phyloP scores from a whole-genome alignment of 2,329 filamentous ascomycete genomes.

The Claviceps cyperi region DNA sequence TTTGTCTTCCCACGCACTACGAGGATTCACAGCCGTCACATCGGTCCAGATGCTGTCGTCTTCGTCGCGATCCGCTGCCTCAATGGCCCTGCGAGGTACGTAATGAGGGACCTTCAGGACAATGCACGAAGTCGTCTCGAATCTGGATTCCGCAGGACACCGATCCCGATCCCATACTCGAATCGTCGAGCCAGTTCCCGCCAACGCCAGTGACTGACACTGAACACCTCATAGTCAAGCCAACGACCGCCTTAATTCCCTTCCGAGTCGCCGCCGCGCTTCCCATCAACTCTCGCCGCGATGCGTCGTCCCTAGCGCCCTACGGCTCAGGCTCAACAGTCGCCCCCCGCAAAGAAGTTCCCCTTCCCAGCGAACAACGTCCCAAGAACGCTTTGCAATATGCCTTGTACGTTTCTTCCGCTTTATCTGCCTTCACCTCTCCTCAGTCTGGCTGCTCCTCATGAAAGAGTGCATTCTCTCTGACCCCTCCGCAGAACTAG shows the following conservation, averaged over 20 bases:
- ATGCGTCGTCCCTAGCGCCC: slow-evolving; percentile 42
- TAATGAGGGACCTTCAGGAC: background rate
- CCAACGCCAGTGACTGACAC: background rate
- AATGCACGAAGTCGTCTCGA: background rate
- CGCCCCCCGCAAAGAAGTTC: slow-evolving; percentile 54
- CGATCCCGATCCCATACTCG: too few species aligned
- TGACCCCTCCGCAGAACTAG: slow-evolving; percentile 43
- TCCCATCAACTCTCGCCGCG: slow-evolving; percentile 47
- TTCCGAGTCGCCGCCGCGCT: slow-evolving; percentile 47
- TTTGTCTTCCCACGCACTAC: too few species aligned
- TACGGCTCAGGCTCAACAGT: slow-evolving; percentile 39
- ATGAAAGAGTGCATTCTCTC: too few species aligned
- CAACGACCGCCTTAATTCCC: slow-evolving; percentile 45
- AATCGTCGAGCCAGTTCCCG: too few species aligned
- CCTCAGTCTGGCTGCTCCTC: background rate
- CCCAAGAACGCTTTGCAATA: slow-evolving; percentile 75
- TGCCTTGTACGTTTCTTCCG: slow-evolving; percentile 51
- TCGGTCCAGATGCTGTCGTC: slow-evolving; percentile 29
- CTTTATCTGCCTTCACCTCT: background rate
- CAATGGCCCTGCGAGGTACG: slow-evolving; percentile 37
- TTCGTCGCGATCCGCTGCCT: slow-evolving; percentile 35
- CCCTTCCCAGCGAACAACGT: slow-evolving; percentile 61
- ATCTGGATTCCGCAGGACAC: too few species aligned
- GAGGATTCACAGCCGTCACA: background rate
- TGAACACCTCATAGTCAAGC: slow-evolving; percentile 40